Base-by-base conservation (phyloP, 1,139 yeast genomes). In the Debaryomyces coudertii region DNA sequence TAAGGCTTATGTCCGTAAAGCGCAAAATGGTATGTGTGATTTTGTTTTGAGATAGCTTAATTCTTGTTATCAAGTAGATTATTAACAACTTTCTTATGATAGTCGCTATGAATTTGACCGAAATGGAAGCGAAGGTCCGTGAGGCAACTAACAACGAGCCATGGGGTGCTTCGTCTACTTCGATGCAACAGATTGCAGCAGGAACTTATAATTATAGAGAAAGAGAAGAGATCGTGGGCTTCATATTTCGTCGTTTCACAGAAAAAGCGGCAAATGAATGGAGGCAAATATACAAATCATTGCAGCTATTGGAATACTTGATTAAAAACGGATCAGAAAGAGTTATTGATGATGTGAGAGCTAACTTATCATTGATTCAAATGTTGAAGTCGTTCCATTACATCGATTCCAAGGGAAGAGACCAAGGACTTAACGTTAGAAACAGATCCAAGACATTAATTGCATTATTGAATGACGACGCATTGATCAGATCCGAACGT, bases 81-180 rank as follows among this genome's bases (percentile, higher is more conserved):
- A 61, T 65, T 47, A 48, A 42, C 53, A n/a, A 12, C 16, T 20
- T 14, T 31, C 30, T 6, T 30, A 28, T 53, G 7, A 29, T 14
- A 71, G 78, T 90, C 35, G 97, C 96, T 55, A 82, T 90, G 79
- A 93, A 92, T 69, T 85, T 89, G 66, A 89, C 97, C 9, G 97
- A 90, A 54, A 90, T 89, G 86, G 99, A 93, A 69, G 87, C 96
- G 40, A 90, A 88, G 67, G 99, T 90, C 16, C 83, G 99, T 52
- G 98, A 93, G 66, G 98, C 98, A 40, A 93, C 99, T 47, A 93
- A 93, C 65, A 93, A 93, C 64, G 99, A 93, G 67, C 99, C 99
- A 2, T 93, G 99, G 99, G 99, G 99, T n/a, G 95, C 97, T 2
- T 84, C 96, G 2, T 80, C 95, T 4, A 81, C 96, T 2, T 71